A percentile compares a stretch with the other conserved stretches of the same genome.
These are phyloP conservation scores for Exophiala lecanii-corni DNA, from an alignment of 2,329 filamentous ascomycete species.

Conservation along the genomic window DNA sequence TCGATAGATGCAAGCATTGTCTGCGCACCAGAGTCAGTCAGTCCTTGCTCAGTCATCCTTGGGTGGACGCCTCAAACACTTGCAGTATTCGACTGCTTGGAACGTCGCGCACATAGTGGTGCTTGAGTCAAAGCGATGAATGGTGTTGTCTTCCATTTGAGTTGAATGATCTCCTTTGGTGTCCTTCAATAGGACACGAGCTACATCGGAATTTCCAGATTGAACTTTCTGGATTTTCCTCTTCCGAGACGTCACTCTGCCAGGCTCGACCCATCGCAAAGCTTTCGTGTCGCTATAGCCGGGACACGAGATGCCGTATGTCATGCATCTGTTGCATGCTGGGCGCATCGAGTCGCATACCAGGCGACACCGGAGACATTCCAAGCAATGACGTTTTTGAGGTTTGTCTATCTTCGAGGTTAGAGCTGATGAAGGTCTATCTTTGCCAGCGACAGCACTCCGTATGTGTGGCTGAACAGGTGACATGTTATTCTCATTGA, in stretches of 20 bases:
- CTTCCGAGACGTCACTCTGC: background rate
- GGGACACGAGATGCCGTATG: background rate
- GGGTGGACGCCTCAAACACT: too few relatives aligned
- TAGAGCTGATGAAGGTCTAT: too few relatives aligned
- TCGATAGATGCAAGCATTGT: slow-evolving; percentile 30
- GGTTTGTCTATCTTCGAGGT: too few relatives aligned
- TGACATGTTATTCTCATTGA: too few relatives aligned
- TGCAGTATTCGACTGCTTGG: background rate
- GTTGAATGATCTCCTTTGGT: too few relatives aligned
- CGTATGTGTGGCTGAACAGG: too few relatives aligned
- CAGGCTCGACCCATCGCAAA: background rate
- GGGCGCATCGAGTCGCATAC: slow-evolving; percentile 1
- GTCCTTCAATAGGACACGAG: too few relatives aligned
- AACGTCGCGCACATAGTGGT: background rate
- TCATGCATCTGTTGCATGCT: background rate
- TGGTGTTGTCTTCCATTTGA: too few relatives aligned
- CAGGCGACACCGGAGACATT: slow-evolving; percentile 2
- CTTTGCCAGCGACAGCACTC: too few relatives aligned
- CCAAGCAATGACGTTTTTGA: background rate
- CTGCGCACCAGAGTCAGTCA: background rate
- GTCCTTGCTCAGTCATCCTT: background rate
- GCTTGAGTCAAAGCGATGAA: background rate
- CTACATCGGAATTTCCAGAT: too few relatives aligned
- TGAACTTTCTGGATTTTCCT: background rate
- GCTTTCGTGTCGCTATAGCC: background rate